A percentile compares a stretch with the other conserved stretches of the same genome.
phyloP scores from a whole-genome alignment of 768 basidiomycete genomes.

The Pleurotus tuoliensis region DNA sequence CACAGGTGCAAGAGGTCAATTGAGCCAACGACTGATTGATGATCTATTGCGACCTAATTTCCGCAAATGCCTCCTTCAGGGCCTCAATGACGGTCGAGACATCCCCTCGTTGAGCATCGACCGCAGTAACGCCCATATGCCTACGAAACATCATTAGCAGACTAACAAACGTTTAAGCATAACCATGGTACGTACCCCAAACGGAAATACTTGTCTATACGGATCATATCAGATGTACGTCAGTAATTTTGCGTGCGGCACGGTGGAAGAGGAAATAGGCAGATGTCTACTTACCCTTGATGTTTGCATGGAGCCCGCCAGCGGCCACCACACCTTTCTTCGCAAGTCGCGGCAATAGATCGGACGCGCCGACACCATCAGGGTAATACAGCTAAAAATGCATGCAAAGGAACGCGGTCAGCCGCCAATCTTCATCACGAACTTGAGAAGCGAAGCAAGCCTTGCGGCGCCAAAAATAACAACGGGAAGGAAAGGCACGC shows the following conservation, averaged over 20 bases:
- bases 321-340: conserved; percentile 78
- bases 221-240: neutral
- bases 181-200: conserved; percentile 53
- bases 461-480: too few species aligned
- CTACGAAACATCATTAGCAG: conserved; percentile 27
- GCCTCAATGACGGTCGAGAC: conserved; percentile 67
- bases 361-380: conserved; percentile 68
- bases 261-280: neutral
- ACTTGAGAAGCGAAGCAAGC: too few species aligned
- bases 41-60: conserved; percentile 24
- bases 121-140: conserved; percentile 90
- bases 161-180: conserved; percentile 2
- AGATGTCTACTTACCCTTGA: conserved; percentile 57
- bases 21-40: too few species aligned
- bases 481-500: too few species aligned
- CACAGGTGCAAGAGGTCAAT: too few species aligned
- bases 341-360: conserved; percentile 72
- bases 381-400: conserved; percentile 71
- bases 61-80: conserved; percentile 54
- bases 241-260: neutral
- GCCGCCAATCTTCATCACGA: neutral
- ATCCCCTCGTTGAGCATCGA: conserved; percentile 67
- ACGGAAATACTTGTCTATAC: conserved; percentile 82
- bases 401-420: neutral
- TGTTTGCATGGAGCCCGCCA: conserved; percentile 79